A percentile compares a stretch with the other conserved stretches of the same genome.
phyloP scores from a whole-genome alignment of 306 rosid species.

The Prunus campanulata region DNA sequence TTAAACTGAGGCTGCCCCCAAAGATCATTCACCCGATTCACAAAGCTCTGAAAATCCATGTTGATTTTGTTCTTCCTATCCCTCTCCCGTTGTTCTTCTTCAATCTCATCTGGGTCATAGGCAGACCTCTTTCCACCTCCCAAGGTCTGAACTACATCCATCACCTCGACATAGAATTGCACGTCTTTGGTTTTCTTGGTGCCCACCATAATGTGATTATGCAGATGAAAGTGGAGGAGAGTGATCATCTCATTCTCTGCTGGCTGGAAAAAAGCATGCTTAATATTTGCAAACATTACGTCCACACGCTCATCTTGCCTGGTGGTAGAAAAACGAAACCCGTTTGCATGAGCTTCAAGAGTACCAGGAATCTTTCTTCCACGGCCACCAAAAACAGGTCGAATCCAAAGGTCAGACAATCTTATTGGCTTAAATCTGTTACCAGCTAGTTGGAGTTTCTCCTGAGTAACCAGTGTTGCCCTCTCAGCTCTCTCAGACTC shows the following conservation, averaged over 20 bases:
- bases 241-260: slow-evolving; percentile 99
- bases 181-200: slow-evolving; percentile 95
- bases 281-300: slow-evolving; percentile 72
- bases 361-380: slow-evolving; percentile 90
- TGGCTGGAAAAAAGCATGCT: slow-evolving; percentile 97
- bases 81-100: slow-evolving; percentile 96
- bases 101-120: slow-evolving; percentile 95
- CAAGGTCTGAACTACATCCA: slow-evolving; percentile 87
- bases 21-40: slow-evolving; percentile 82
- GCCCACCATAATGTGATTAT: slow-evolving; percentile 94
- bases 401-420: slow-evolving; percentile 84
- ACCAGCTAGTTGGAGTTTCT: slow-evolving; percentile 85
- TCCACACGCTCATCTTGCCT: slow-evolving; percentile 88
- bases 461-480: slow-evolving; percentile 95
- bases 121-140: slow-evolving; percentile 91
- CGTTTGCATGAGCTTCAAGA: slow-evolving; percentile 85
- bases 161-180: slow-evolving; percentile 87
- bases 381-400: slow-evolving; percentile 91
- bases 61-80: slow-evolving; percentile 88
- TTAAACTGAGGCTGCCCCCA: slow-evolving; percentile 91
- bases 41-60: slow-evolving; percentile 79
- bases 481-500: slow-evolving; percentile 98
- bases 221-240: slow-evolving; percentile 87
- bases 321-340: slow-evolving; percentile 86
- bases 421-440: slow-evolving; percentile 84